phyloP scores from a whole-genome alignment of 1,284 basidiomycete species.

The Meripilus lineatus region DNA sequence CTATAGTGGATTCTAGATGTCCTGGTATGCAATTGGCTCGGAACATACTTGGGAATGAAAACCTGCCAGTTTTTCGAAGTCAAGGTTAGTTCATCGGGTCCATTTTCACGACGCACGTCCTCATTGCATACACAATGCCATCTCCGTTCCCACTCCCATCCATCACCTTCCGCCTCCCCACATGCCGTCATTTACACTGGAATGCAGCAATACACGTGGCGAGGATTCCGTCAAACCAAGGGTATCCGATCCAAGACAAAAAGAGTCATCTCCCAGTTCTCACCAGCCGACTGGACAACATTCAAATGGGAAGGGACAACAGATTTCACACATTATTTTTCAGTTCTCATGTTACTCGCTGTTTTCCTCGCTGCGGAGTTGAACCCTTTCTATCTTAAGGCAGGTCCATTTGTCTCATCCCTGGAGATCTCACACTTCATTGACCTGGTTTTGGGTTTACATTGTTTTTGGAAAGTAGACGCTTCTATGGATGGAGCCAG shows the following conservation, averaged over 20 bases:
- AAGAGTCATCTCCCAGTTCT: conserved; percentile 76
- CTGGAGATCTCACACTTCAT: background rate
- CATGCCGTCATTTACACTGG: conserved; percentile 3
- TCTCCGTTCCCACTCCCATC: too few relatives aligned
- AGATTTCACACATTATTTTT: conserved; percentile 69
- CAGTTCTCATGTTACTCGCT: conserved; percentile 68
- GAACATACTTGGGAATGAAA: conserved; percentile 82
- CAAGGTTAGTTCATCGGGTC: conserved; percentile 40
- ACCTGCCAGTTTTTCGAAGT: conserved; percentile 82
- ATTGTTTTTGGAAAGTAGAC: conserved; percentile 37
- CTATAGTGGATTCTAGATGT: conserved; percentile 82
- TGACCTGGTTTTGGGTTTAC: background rate
- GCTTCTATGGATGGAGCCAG: conserved; percentile 83
- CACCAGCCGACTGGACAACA: conserved; percentile 80
- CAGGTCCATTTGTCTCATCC: conserved; percentile 24
- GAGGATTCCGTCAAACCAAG: conserved; percentile 71
- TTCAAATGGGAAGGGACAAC: conserved; percentile 84
- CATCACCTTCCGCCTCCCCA: background rate
- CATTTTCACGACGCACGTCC: background rate
- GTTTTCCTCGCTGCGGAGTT: conserved; percentile 81
- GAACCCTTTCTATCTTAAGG: conserved; percentile 82
- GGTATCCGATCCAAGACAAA: conserved; percentile 73
- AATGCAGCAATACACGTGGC: conserved; percentile 72
- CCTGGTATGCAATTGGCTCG: conserved; percentile 80
- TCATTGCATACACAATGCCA: too few relatives aligned